These are phyloP conservation scores for Clonostachys solani DNA, from an alignment of 2,329 filamentous ascomycete genomes.

Conservation along the genomic window DNA sequence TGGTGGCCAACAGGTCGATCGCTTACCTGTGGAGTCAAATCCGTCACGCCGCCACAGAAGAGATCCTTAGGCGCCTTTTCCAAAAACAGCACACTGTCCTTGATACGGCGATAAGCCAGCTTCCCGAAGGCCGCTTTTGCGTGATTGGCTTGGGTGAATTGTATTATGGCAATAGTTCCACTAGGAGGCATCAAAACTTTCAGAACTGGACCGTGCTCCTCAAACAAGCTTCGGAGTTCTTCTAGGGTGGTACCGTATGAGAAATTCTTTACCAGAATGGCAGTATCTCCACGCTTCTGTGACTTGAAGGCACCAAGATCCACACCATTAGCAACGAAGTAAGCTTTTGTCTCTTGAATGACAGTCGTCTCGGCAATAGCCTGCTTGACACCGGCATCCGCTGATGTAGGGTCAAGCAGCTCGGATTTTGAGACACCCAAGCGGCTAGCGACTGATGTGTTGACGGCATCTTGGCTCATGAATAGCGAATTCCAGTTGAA, in stretches of 20 bases:
- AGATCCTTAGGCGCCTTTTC: conserved; percentile 89
- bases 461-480: conserved; percentile 94
- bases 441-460: conserved; percentile 80
- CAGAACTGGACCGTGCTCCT: conserved; percentile 77
- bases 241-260: conserved; percentile 76
- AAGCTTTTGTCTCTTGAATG: conserved; percentile 93
- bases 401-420: conserved; percentile 89
- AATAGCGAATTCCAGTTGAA: conserved; percentile 99
- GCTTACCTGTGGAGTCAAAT: neutral
- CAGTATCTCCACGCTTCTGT: conserved; percentile 76
- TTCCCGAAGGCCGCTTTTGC: conserved; percentile 80
- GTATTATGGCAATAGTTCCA: conserved; percentile 89
- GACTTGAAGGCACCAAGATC: conserved; percentile 90
- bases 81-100: conserved; percentile 85
- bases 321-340: conserved; percentile 83
- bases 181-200: conserved; percentile 88
- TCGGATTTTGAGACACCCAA: conserved; percentile 89
- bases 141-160: conserved; percentile 75
- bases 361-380: conserved; percentile 94
- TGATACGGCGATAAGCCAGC: conserved; percentile 85
- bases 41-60: conserved; percentile 39
- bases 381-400: conserved; percentile 93
- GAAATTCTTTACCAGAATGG: conserved; percentile 93
- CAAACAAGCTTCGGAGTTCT: conserved; percentile 76
- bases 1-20: conserved; percentile 38